phyloP scores from a whole-genome alignment of 1,139 yeast genomes.

The Candida mesenterica region DNA sequence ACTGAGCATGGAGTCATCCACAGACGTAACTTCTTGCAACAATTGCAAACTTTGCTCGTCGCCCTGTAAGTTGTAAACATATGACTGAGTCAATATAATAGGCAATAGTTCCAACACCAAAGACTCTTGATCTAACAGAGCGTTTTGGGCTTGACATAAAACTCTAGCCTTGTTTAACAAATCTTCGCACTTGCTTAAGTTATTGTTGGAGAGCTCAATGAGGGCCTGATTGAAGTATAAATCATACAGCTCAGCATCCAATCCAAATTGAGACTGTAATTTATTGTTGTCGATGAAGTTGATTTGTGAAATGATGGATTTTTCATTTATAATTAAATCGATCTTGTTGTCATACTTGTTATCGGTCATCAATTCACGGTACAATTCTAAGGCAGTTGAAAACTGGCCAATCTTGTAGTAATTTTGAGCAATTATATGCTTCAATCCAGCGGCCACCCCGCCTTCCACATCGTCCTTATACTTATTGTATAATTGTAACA shows the following conservation, averaged over 20 bases:
- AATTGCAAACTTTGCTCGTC: slow-evolving; percentile 45
- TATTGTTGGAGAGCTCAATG: slow-evolving; percentile 46
- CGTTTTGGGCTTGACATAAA: slow-evolving; percentile 39
- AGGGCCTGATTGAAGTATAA: slow-evolving; percentile 66
- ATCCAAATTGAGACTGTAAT: slow-evolving; percentile 13
- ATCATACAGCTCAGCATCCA: slow-evolving; percentile 30
- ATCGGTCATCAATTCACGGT: slow-evolving; percentile 45
- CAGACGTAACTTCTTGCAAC: slow-evolving; percentile 22
- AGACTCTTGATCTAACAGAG: slow-evolving; percentile 26
- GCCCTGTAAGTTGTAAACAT: slow-evolving; percentile 52
- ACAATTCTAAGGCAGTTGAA: slow-evolving; percentile 52
- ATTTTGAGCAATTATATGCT: slow-evolving; percentile 82
- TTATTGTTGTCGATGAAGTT: slow-evolving; percentile 15
- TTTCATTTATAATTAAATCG: slow-evolving; percentile 69
- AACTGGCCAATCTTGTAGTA: slow-evolving; percentile 66
- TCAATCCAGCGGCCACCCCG: slow-evolving; percentile 42
- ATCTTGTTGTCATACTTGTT: slow-evolving; percentile 34
- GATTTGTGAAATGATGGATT: slow-evolving; percentile 64
- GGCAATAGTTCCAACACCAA: slow-evolving; percentile 54
- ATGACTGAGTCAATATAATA: slow-evolving; percentile 68
- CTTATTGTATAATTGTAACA: slow-evolving; percentile 38
- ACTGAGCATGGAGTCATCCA: slow-evolving; percentile 32
- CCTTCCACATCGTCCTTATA: slow-evolving; percentile 14
- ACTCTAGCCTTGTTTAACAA: slow-evolving; percentile 52
- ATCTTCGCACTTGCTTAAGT: slow-evolving; percentile 42